Evolutionary conservation across 257 asterid species (phyloP).

Genomic region (Solanum medicagineum): DNA sequence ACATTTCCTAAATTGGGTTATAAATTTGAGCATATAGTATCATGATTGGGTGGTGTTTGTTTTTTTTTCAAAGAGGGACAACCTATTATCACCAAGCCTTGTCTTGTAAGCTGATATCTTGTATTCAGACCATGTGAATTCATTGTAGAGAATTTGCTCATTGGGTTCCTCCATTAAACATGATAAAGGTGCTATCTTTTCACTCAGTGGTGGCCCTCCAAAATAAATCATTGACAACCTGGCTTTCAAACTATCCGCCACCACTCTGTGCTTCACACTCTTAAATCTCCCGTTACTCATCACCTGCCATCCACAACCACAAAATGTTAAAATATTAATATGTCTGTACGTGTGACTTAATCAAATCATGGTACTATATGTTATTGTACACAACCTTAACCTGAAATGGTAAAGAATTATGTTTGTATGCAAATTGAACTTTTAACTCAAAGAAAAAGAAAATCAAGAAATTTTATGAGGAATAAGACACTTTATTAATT

Average conservation of each 20-base stretch:
- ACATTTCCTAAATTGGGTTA: background rate
- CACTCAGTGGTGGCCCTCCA: background rate
- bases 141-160: background rate
- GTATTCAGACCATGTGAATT: constrained; percentile 1
- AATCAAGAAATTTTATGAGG: background rate
- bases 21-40: background rate
- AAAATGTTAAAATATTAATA: background rate
- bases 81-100: background rate
- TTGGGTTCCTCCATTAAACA: background rate
- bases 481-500: background rate
- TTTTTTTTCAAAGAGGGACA: background rate
- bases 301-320: background rate
- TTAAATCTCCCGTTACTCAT: background rate
- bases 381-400: background rate
- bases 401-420: background rate
- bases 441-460: background rate
- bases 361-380: background rate
- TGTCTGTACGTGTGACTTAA: background rate
- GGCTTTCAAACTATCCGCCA: background rate
- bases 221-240: constrained; percentile 1
- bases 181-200: background rate
- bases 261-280: background rate
- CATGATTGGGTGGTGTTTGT: background rate
- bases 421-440: background rate
- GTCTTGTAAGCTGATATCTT: constrained; percentile 1